Evolutionary conservation across 75 land plant species (phyloP).

Genomic region (Pinus albicaulis): DNA sequence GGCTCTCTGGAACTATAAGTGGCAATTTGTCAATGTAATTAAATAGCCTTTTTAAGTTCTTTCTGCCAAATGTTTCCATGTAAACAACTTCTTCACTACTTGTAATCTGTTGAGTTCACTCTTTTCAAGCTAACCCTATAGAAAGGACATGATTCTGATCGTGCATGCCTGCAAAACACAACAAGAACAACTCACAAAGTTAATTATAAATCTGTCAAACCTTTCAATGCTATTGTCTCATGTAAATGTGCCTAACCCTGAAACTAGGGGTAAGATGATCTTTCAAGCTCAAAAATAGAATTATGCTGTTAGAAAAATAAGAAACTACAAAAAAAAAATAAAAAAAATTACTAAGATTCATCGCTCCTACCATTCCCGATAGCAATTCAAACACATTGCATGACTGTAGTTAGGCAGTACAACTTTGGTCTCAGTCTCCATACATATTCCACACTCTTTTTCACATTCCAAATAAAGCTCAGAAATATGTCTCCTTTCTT

Average conservation of each 20-base stretch:
- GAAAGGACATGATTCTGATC: slow-evolving; percentile 91
- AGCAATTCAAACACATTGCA: slow-evolving; percentile 74
- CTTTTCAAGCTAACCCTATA: slow-evolving; percentile 80
- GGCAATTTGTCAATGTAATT: slow-evolving; percentile 83
- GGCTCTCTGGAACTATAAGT: slow-evolving; percentile 53
- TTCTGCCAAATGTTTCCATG: slow-evolving; percentile 49
- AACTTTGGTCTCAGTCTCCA: slow-evolving; percentile 59
- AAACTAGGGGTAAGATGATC: neutral
- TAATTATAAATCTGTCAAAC: neutral
- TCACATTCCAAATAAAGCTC: slow-evolving; percentile 49
- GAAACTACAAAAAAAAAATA: neutral
- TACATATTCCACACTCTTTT: slow-evolving; percentile 84
- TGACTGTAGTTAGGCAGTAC: slow-evolving; percentile 76
- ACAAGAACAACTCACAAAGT: neutral
- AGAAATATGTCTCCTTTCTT: slow-evolving; percentile 22
- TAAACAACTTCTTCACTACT: slow-evolving; percentile 67
- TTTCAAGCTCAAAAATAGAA: too few species aligned
- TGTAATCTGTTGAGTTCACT: slow-evolving; percentile 77
- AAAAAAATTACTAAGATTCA: neutral
- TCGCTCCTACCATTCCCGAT: slow-evolving; percentile 65
- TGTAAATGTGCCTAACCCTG: neutral
- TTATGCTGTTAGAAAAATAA: too few species aligned
- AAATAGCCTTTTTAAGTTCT: slow-evolving; percentile 72
- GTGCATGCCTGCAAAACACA: slow-evolving; percentile 51
- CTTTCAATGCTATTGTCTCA: neutral